Evolutionary conservation across 2,329 filamentous ascomycete species (phyloP).

Genomic region (Raffaelea arxii): DNA sequence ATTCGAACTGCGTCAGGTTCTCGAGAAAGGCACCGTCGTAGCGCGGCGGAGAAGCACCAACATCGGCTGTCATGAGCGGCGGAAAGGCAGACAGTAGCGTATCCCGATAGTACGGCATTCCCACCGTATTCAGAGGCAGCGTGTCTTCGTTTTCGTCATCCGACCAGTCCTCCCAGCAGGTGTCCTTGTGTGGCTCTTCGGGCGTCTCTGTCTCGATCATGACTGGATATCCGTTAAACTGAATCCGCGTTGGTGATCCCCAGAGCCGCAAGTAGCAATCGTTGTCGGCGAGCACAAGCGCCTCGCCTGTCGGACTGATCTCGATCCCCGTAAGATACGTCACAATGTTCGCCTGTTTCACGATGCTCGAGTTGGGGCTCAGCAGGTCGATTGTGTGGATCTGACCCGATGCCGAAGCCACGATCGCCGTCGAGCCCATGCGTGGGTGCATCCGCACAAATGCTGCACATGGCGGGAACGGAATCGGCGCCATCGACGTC

Average conservation of each 20-base stretch:
- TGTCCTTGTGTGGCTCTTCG: conserved; percentile 27
- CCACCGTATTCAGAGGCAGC: conserved; percentile 73
- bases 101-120: conserved; percentile 91
- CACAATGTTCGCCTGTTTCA: conserved; percentile 71
- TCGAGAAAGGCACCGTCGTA: conserved; percentile 62
- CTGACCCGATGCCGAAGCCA: conserved; percentile 84
- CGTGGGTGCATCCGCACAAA: conserved; percentile 95
- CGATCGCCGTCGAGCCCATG: conserved; percentile 89
- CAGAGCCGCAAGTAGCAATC: conserved; percentile 76
- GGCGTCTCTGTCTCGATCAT: conserved; percentile 69
- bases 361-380: conserved; percentile 80
- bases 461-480: conserved; percentile 84
- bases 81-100: conserved; percentile 84
- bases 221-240: conserved; percentile 73
- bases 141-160: conserved; percentile 14
- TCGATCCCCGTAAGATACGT: conserved; percentile 71
- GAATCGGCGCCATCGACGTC: conserved; percentile 78
- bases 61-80: conserved; percentile 67
- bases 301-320: conserved; percentile 79
- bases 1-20: conserved; percentile 60
- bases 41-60: conserved; percentile 71
- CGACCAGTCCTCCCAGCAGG: conserved; percentile 14
- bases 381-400: conserved; percentile 94
- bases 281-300: conserved; percentile 68
- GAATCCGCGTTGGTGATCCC: conserved; percentile 77